A percentile compares a stretch with the other conserved stretches of the same genome.
Conservation (phyloP, 192 early-diverging fungal species). For the Coemansia sp. region DNA sequence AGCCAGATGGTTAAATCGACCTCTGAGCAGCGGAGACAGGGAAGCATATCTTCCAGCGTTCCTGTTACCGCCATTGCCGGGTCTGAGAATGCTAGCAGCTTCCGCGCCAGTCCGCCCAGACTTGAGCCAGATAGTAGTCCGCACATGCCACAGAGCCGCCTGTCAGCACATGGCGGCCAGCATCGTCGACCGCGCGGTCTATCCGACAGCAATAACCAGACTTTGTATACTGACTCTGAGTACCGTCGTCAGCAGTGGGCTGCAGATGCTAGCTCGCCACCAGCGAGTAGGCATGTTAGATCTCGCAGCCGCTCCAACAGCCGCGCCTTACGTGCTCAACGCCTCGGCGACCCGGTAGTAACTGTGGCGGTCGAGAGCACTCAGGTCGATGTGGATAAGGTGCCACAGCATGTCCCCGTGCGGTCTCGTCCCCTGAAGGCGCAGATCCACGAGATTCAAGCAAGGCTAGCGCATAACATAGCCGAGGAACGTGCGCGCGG, state of each 20-base stretch:
- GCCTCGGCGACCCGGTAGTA: not conserved
- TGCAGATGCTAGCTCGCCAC: conserved; percentile 11
- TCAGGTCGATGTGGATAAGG: not conserved
- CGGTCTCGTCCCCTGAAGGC: conserved; percentile 41
- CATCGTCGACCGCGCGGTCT: conserved; percentile 10
- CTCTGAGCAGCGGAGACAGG: not conserved
- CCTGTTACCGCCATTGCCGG: not conserved
- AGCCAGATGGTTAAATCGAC: not conserved
- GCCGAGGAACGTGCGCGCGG: conserved; percentile 14
- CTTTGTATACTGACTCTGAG: conserved; percentile 24
- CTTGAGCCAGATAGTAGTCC: not conserved
- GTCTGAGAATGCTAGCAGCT: not conserved
- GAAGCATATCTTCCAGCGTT: not conserved
- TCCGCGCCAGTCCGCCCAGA: conserved; percentile 2
- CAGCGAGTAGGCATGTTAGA: conserved; percentile 2
- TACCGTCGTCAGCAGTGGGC: conserved; percentile 13
- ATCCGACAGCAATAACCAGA: conserved; percentile 5
- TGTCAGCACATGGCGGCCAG: not conserved
- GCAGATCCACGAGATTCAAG: conserved; percentile 22
- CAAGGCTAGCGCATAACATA: conserved; percentile 34
- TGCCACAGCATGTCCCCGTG: conserved; percentile 19
- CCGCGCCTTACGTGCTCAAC: conserved; percentile 7
- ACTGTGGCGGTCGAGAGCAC: not conserved
- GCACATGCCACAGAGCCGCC: conserved; percentile 1
- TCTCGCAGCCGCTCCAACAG: conserved; percentile 31